phyloP scores from a whole-genome alignment of 164 flowering plant genomes.

The Aristolochia fimbriata region DNA sequence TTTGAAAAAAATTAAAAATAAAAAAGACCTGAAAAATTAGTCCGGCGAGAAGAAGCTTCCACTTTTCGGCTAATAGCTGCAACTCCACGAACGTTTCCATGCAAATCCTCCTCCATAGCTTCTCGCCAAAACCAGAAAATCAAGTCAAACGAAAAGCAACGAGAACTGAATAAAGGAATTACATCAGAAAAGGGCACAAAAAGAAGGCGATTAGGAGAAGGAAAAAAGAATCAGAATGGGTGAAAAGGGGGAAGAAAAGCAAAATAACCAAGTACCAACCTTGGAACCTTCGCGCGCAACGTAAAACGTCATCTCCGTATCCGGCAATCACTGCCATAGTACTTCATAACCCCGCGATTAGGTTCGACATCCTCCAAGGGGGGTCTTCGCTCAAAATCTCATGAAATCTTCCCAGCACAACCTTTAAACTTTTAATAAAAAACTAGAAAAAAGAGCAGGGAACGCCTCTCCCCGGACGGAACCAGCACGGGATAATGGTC shows the following conservation, averaged over 20 bases:
- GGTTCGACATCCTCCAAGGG: too few relatives aligned
- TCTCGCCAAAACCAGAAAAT: slow-evolving; percentile 12
- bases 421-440: too few relatives aligned
- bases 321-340: too few relatives aligned
- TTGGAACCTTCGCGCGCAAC: slow-evolving; percentile 69
- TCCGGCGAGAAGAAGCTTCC: slow-evolving; percentile 84
- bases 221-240: neutral
- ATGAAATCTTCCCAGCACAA: too few relatives aligned
- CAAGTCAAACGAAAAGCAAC: neutral
- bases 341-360: too few relatives aligned
- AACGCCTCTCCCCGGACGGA: too few relatives aligned
- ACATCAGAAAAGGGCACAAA: neutral
- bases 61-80: slow-evolving; percentile 62
- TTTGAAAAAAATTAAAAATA: too few relatives aligned
- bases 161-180: neutral
- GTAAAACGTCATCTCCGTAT: too few relatives aligned
- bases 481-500: too few relatives aligned
- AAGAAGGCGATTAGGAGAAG: neutral
- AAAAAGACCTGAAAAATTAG: slow-evolving; percentile 64
- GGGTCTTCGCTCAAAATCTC: too few relatives aligned
- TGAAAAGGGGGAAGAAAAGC: too few relatives aligned
- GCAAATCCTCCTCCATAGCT: slow-evolving; percentile 90
- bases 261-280: slow-evolving; percentile 27
- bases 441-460: too few relatives aligned
- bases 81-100: slow-evolving; percentile 62